phyloP scores from a whole-genome alignment of 202 grass and related monocot genomes.

The Zizania palustris region DNA sequence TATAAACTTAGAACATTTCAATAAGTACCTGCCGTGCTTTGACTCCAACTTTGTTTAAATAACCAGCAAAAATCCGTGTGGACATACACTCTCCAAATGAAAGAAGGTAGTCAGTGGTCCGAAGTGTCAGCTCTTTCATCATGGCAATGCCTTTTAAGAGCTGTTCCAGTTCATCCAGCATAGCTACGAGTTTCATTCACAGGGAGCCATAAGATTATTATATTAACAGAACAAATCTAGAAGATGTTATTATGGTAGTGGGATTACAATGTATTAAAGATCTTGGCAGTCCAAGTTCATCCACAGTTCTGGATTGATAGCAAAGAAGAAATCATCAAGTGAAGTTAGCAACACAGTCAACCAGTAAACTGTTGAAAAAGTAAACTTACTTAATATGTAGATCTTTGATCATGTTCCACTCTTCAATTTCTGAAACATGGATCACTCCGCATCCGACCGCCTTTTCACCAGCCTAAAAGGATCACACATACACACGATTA shows the following conservation, averaged over 20 bases:
- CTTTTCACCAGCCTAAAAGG: conserved; percentile 74
- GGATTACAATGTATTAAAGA: conserved; percentile 59
- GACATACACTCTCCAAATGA: conserved; percentile 98
- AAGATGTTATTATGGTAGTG: conserved; percentile 13
- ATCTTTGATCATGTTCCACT: conserved; percentile 67
- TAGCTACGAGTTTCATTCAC: conserved; percentile 46
- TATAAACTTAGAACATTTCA: conserved; percentile 14
- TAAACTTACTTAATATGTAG: conserved; percentile 68
- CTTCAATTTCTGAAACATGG: conserved; percentile 64
- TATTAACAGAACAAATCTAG: background rate
- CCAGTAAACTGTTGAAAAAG: background rate
- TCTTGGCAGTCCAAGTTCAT: conserved; percentile 73
- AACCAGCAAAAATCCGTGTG: conserved; percentile 85
- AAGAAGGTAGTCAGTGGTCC: conserved; percentile 83
- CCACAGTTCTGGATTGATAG: conserved; percentile 64
- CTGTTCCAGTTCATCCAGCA: conserved; percentile 79
- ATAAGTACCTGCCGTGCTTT: conserved; percentile 79
- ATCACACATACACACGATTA: conserved; percentile 15
- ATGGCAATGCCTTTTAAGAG: conserved; percentile 93
- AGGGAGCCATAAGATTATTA: background rate
- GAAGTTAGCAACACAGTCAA: background rate
- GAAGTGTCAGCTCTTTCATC: conserved; percentile 95
- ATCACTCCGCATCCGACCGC: conserved; percentile 76
- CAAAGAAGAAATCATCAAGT: conserved; percentile 35
- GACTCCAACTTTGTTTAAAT: conserved; percentile 81